Percentiles rank a stretch among this genome's conserved stretches.
These are phyloP conservation scores for Strombidium stylifer DNA, from an alignment of 73 alveolate genomes.

Conservation along the genomic window DNA sequence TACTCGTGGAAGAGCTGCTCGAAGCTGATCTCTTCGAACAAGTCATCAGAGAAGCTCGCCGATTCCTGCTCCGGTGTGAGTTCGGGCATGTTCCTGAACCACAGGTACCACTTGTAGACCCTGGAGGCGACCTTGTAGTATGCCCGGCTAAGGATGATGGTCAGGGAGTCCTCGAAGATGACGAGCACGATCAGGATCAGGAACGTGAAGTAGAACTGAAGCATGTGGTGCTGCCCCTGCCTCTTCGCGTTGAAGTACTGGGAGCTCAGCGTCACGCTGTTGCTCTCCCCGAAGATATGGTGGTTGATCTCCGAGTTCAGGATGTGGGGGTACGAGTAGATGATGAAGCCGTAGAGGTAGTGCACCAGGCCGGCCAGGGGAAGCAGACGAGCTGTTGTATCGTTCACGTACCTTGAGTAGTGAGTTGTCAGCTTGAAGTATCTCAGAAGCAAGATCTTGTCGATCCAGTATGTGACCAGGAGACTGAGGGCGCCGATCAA, in stretches of 20 bases:
- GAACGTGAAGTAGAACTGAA: too few species aligned
- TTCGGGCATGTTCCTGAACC: too few species aligned
- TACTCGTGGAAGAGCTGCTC: slow-evolving; percentile 18
- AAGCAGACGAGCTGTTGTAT: not conserved
- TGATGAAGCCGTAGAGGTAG: slow-evolving; percentile 28
- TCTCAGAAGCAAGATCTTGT: slow-evolving; percentile 44
- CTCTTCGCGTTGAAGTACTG: too few species aligned
- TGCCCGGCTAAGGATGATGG: too few species aligned
- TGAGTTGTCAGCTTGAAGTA: slow-evolving; percentile 45
- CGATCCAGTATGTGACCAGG: slow-evolving; percentile 55
- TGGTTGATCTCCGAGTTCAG: slow-evolving; percentile 1
- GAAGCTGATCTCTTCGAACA: slow-evolving; percentile 9
- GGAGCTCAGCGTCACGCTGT: too few species aligned
- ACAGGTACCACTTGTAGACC: too few species aligned
- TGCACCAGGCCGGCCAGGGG: slow-evolving; percentile 28
- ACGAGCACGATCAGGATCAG: too few species aligned
- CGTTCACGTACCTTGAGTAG: slow-evolving; percentile 25
- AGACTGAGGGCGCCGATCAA: not conserved
- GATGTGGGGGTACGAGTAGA: slow-evolving; percentile 34
- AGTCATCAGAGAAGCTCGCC: slow-evolving; percentile 14
- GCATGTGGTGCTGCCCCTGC: too few species aligned
- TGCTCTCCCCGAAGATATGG: too few species aligned
- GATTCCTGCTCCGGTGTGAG: too few species aligned
- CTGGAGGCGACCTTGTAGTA: too few species aligned
- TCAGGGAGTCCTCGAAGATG: too few species aligned